These are phyloP conservation scores for Trichoderma atrobrunneum DNA, from an alignment of 2,329 filamentous ascomycete species.

Conservation along the genomic window DNA sequence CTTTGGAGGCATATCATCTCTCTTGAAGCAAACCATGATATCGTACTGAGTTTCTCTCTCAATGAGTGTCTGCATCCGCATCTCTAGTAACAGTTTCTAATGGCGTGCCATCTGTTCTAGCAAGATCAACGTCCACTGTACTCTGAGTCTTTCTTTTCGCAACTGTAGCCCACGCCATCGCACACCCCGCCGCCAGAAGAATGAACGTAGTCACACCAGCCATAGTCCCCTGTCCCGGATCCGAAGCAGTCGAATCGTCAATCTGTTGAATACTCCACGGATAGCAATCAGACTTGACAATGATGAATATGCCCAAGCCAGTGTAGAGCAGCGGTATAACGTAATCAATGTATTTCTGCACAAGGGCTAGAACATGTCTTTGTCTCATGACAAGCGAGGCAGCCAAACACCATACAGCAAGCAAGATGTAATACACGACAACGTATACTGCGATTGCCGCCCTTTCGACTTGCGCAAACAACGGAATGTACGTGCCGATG, in stretches of 20 bases:
- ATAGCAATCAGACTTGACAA: neutral
- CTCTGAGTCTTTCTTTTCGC: neutral
- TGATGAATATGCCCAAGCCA: neutral
- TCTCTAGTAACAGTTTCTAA: neutral
- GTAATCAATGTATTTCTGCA: neutral
- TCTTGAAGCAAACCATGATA: no score
- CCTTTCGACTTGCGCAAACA: neutral
- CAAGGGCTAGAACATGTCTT: neutral
- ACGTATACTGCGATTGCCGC: neutral
- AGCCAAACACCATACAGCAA: neutral
- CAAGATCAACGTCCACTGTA: neutral
- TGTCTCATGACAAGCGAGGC: neutral
- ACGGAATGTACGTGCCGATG: neutral
- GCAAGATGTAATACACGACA: neutral
- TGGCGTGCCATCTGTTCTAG: neutral
- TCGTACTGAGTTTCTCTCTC: neutral
- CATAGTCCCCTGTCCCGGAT: neutral
- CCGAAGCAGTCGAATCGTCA: neutral
- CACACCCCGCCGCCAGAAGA: neutral
- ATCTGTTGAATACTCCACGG: neutral
- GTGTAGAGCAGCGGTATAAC: neutral
- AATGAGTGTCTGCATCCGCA: neutral
- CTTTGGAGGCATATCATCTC: no score
- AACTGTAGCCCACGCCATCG: neutral
- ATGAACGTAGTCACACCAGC: neutral